Base-by-base conservation (phyloP, 805 yeast genomes). In the Candida arabinofermentans region DNA sequence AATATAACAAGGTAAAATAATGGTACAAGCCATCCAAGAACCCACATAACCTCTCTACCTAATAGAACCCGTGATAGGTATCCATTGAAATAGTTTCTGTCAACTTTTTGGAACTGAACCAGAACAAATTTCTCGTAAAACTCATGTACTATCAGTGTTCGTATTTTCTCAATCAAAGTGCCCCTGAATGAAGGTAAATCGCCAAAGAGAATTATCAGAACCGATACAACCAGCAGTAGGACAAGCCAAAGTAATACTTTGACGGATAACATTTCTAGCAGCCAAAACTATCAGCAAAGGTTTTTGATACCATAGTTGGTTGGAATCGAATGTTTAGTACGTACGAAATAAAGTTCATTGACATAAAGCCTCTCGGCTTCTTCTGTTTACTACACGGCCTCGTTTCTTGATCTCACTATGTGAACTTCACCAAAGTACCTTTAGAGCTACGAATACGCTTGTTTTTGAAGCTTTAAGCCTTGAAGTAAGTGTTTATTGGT, bases 11-110 rank as follows among this genome's bases (percentile, higher is more conserved):
- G 27, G 46, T 76, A 74, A 37, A 70, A 63, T 5, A 50, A 19
- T 0, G 81, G 81, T 17, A 73, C 69, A 18, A 61, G 14, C 75
- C 77, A 73, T 12, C 70, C 67, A n/a, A 56, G 40, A 17, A 56
- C 37, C 48, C 53, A 47, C 13, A 14, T 32, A 9, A 41, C 12
- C 21, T 30, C 30, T 13, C 40, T 18, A 21, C 59, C 36, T 3
- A 35, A 9, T 27, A 51, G 13, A 31, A 47, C 8, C 13, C 33
- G 29, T 7, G 44, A 36, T 6, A 61, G 21, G 8, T 26, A 43
- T 1, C 66, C 67, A 21, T 49, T 29, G 41, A 55, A 59, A 17
- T 43, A 40, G 18, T 29, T 43, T 4, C 47, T 26, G 44, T 69
- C 69, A 18, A 61, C 2, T 12, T 14, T 27, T 10, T 40, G 36